Conservation (phyloP, 371 early-diverging fungal genomes). For the Mycotypha africana region DNA sequence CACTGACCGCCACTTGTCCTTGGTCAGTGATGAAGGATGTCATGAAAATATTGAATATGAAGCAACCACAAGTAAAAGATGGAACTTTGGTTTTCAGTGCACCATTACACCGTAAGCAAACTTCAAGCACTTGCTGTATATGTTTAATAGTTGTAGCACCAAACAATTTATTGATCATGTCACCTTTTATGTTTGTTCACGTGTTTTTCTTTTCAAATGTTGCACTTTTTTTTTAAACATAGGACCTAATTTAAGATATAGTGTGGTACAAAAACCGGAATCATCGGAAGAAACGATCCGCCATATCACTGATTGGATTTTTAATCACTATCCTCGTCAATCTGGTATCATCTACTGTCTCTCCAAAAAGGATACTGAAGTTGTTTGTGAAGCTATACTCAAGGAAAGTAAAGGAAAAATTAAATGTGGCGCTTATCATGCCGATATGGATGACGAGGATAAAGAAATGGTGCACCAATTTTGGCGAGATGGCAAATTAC, state of each 20-base stretch:
- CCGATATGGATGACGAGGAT: slow-evolving; percentile 71
- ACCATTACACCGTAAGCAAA: slow-evolving; percentile 42
- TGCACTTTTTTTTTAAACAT: background rate
- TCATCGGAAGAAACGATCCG: slow-evolving; percentile 48
- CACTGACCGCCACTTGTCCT: slow-evolving; percentile 88
- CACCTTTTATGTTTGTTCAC: background rate
- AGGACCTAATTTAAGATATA: slow-evolving; percentile 69
- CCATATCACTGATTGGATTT: slow-evolving; percentile 62
- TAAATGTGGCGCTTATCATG: slow-evolving; percentile 71
- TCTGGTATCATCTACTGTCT: slow-evolving; percentile 88
- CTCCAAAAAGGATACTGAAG: slow-evolving; percentile 73
- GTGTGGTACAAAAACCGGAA: slow-evolving; percentile 57
- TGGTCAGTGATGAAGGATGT: slow-evolving; percentile 63
- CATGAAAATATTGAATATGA: slow-evolving; percentile 53
- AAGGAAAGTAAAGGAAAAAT: slow-evolving; percentile 47
- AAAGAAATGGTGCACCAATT: slow-evolving; percentile 64
- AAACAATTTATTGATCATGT: no score
- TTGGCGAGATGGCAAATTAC: slow-evolving; percentile 66
- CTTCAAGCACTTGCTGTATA: no score
- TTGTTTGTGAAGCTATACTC: slow-evolving; percentile 53
- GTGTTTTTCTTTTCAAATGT: no score
- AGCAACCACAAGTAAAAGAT: slow-evolving; percentile 25
- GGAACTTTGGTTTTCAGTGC: slow-evolving; percentile 51
- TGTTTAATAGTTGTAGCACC: no score
- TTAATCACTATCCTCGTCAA: slow-evolving; percentile 43